These are phyloP conservation scores for Panicum hallii DNA, from an alignment of 202 grass and related monocot species.

Conservation along the genomic window DNA sequence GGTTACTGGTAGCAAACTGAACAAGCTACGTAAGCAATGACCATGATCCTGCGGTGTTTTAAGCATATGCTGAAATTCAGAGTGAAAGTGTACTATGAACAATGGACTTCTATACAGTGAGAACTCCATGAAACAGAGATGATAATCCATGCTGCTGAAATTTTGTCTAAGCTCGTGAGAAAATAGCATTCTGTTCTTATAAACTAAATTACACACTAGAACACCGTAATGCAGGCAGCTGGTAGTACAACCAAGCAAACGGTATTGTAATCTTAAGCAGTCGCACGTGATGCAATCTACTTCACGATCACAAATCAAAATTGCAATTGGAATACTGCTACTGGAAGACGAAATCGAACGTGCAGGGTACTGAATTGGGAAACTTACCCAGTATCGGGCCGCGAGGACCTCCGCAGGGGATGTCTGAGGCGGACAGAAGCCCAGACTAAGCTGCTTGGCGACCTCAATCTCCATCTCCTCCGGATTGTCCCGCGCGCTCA, in stretches of 20 bases:
- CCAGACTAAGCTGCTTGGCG: slow-evolving; percentile 95
- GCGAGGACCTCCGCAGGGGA: slow-evolving; percentile 67
- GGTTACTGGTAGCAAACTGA: not conserved
- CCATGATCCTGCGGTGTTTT: not conserved
- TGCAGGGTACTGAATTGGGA: slow-evolving; percentile 1
- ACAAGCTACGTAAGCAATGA: slow-evolving; percentile 20
- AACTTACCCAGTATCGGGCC: slow-evolving; percentile 84
- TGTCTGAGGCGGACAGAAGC: slow-evolving; percentile 63
- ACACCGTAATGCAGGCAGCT: not conserved
- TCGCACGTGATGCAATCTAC: not conserved
- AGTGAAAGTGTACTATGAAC: not conserved
- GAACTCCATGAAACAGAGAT: slow-evolving; percentile 19
- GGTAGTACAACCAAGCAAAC: slow-evolving; percentile 16
- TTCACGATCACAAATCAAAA: slow-evolving; percentile 22
- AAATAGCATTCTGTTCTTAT: not conserved
- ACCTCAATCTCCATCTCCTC: slow-evolving; percentile 97
- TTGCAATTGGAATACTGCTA: not conserved
- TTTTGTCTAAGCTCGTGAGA: not conserved
- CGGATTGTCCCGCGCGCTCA: slow-evolving; percentile 92
- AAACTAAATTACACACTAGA: not conserved
- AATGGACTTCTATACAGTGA: not conserved
- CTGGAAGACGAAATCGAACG: slow-evolving; percentile 22
- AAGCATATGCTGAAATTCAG: not conserved
- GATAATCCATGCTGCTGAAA: not conserved
- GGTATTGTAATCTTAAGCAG: slow-evolving; percentile 15